Evolutionary conservation across 192 early-diverging fungal genomes (phyloP), one percentile per base, ranked within the genome.

Genomic region (Linnemannia zychae): DNA sequence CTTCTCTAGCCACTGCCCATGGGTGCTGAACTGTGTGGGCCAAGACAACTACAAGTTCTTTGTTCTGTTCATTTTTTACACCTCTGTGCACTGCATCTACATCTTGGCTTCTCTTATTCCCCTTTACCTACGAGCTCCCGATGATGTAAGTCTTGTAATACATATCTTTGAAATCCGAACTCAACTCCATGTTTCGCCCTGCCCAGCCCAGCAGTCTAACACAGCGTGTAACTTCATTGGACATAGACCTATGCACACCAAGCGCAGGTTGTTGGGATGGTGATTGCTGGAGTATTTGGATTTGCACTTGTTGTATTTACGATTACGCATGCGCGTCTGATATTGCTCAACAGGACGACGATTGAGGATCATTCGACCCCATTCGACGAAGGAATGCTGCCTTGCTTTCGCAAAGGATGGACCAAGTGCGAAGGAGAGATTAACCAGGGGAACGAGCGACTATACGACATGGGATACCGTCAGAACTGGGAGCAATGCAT

Each of bases 31-130:
- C 48, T 92, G 91, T 73, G 90, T 92, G 40, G 91, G 91, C 46
- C 86, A 87, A 28, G 81, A 80, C 37, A 92, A 92, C 70, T 92
- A 92, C 82, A 92, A 92, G 74, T 90, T 89, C 72, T 92, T 92
- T 74, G 88, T 88, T 48, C 57, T 90, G 13, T 92, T 92, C 71
- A 74, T 92, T 16, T 76, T 76, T 57, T 92, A 91, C 71, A 90
- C 90, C 28, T 76, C 88, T 15, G 65, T 91, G 18, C 89, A 89
- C 50, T 80, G 85, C 53, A 36, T 92, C 36, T 90, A 81, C 74
- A 80, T 90, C 36, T 74, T 91, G 50, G 68, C 69, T 31, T 79
- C 82, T 2, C 60, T 87, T n/a, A 38, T 79, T 17, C 87, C 89
- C 11, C 69, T 85, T n/a, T 76, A 85, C 65, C 0, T 66, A 37